Base-by-base conservation (phyloP, 176 grass and related monocot species). In the Oryza meridionalis region DNA sequence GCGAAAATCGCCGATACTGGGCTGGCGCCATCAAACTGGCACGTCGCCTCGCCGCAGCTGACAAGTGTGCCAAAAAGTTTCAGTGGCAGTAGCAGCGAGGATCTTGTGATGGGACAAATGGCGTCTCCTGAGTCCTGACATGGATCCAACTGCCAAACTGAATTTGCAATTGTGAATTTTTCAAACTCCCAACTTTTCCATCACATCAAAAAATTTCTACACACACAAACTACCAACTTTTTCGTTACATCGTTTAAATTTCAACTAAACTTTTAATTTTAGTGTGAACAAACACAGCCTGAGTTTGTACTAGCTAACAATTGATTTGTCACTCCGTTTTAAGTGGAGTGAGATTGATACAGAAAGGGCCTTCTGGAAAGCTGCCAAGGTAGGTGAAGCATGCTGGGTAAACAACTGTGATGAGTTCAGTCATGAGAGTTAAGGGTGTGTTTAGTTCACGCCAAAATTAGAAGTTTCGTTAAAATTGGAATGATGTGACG, bases 311-410 rank as follows among this genome's bases (percentile, higher is more conserved):
- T 37, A 32, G 31, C 2, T 32, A 32, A 37, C 11, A 59, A 55
- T 58, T 21, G 53, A 51, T 51, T 4, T 16, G 12, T 51, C 49
- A 5, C 13, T 17, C 3, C 17, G 77, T 46, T 27, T 27, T 27
- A 27, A 71, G 1, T 44, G 38, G 5, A 31, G 26, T 33, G 17
- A 21, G 0, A 9, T 35, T 69, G 67, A 13, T 17, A 55, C 74
- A 9, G 32, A 22, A 21, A 19, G n/a, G 26, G 14, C 65, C 64
- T 73, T 79, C 76, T 62, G 47, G 76, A 80, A 80, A 77, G 21
- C 1, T 31, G 76, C 69, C 15, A 29, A 84, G 77, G 77, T 70
- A 2, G 76, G 87, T 84, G 82, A 7, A 37, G 35, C 35, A 35
- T 35, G 33, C 33, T 35, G 33, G 33, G 33, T 35, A 35, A 35